Evolutionary conservation across 495 filamentous ascomycete species (phyloP), one percentile per base, ranked within the genome.

Genomic region (Aspergillus heteromorphus): DNA sequence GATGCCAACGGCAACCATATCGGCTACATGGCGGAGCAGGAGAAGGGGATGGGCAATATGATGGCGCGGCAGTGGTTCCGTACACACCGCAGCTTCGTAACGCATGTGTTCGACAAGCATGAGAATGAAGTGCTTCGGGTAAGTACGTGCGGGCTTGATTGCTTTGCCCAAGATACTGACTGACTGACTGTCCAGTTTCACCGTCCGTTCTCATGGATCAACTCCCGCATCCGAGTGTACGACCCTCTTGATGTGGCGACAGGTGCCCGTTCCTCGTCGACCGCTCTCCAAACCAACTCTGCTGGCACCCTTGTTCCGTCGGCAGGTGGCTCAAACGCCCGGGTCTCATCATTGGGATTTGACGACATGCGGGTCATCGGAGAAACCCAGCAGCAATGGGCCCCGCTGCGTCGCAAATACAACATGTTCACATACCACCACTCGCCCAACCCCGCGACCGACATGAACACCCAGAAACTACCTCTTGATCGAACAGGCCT

Each of bases 361-460:
- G 71, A 69, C 14, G 71, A 83, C 6, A 86, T 87, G 84, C 77
- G 80, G 17, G 73, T 87, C 21, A 81, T 88, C 49, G 85, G 85
- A 49, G 83, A 87, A 69, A 80, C 81, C 18, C 84, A 86, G 52
- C 81, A 85, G 61, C 75, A 86, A 62, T 88, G 85, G 85, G 82
- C 83, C 6, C 82, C 82, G 0, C 60, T 86, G 13, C 74, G 84
- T 17, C 73, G 85, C 10, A 87, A 86, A 67, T 88, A 88, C 64
- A 83, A 87, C 53, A 71, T 88, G 1, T 87, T 86, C 64, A 73
- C 82, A 8, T 78, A 76, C 50, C 73, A 75, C 20, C 57, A 63
- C 30, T 65, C 72, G 8, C 71, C 57, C 18, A 70, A 65, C 42
- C 49, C 52, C 11, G 66, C 64, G n/a, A 65, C 63, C 27, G 67